Percentiles rank a stretch among this genome's conserved stretches.
Conservation (phyloP, 2,329 filamentous ascomycete genomes). For the Cytospora leucostoma region DNA sequence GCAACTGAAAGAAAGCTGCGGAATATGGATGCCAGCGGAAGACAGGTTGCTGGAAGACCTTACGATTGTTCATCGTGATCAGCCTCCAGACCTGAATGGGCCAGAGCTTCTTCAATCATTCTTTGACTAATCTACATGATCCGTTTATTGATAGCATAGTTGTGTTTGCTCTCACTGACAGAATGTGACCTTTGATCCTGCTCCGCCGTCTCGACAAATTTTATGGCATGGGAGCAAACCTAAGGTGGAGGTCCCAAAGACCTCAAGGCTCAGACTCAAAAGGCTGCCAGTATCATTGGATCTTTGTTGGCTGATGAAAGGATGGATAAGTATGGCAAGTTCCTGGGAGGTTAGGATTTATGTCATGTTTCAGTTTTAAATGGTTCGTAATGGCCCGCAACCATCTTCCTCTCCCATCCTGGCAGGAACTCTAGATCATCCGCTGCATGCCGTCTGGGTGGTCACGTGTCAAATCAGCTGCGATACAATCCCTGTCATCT, state of each 20-base stretch:
- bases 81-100: background rate
- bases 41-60: background rate
- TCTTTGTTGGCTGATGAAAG: conserved; percentile 16
- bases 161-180: background rate
- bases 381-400: conserved; percentile 13
- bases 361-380: conserved; percentile 6
- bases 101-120: background rate
- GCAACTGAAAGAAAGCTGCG: background rate
- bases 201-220: background rate
- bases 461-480: conserved; percentile 10
- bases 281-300: background rate
- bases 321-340: background rate
- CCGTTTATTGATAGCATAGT: background rate
- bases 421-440: background rate
- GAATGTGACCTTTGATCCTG: background rate
- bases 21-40: background rate
- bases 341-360: background rate
- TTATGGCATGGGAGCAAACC: conserved; percentile 18
- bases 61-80: background rate
- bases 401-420: background rate
- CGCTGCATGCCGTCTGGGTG: background rate
- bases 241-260: conserved; percentile 12
- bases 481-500: background rate
- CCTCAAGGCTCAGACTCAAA: background rate
- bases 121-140: background rate